These are phyloP conservation scores for Aphanomyces stellatus DNA, from an alignment of 352 stramenopile genomes.

Conservation along the genomic window DNA sequence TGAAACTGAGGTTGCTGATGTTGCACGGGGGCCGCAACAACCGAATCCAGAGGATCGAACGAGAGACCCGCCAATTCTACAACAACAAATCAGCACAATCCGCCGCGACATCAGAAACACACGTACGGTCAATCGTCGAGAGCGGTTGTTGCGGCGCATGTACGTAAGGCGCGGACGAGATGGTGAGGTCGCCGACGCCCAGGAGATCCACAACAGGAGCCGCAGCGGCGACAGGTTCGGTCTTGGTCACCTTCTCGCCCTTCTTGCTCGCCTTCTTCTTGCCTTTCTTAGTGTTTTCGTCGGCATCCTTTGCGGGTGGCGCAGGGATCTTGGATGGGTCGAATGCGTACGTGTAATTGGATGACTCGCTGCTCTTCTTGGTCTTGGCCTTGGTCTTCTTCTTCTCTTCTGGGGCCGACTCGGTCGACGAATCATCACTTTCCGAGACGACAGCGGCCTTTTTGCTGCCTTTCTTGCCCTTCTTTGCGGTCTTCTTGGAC, in stretches of 20 bases:
- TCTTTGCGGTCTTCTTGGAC: not conserved
- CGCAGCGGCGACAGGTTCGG: not conserved
- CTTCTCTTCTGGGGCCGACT: constrained; percentile 16
- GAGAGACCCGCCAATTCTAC: constrained; percentile 17
- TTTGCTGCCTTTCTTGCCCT: constrained; percentile 7
- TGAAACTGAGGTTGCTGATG: constrained; percentile 1
- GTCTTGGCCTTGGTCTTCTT: constrained; percentile 13
- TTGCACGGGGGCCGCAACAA: not conserved
- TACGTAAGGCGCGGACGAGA: not conserved
- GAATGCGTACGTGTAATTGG: constrained; percentile 13
- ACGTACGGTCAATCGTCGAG: constrained; percentile 19
- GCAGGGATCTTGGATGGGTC: constrained; percentile 6
- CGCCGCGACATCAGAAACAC: not conserved
- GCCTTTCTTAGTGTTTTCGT: not conserved
- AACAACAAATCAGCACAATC: not conserved
- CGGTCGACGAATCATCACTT: constrained; percentile 2
- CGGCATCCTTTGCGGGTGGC: not conserved
- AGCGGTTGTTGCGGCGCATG: not conserved
- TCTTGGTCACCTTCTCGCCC: not conserved
- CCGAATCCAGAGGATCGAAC: constrained; percentile 6
- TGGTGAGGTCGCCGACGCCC: constrained; percentile 13
- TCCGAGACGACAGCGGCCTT: not conserved
- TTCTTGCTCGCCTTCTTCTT: constrained; percentile 11
- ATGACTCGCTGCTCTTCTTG: too few relatives aligned
- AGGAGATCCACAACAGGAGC: constrained; percentile 1